Percentiles rank a stretch among this genome's conserved stretches.
These are phyloP conservation scores for Mycena vitilis DNA, from an alignment of 768 basidiomycete genomes.

Conservation along the genomic window DNA sequence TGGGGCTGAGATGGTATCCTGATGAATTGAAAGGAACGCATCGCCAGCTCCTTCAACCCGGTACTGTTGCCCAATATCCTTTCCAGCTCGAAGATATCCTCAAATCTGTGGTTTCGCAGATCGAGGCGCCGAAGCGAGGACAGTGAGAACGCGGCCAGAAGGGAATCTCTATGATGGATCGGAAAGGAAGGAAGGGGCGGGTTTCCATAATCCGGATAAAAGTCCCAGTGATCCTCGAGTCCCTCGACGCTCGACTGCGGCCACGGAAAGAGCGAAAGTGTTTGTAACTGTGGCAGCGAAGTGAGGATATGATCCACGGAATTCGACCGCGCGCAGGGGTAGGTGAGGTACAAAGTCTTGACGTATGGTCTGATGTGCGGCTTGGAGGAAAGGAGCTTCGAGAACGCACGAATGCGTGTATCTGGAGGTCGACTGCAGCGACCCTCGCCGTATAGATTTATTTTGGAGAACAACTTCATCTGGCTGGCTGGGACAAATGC, in stretches of 20 bases:
- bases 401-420: background rate
- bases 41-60: background rate
- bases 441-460: background rate
- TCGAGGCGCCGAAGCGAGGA: slow-evolving; percentile 6
- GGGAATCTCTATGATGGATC: background rate
- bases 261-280: background rate
- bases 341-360: background rate
- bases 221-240: background rate
- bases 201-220: background rate
- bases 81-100: background rate
- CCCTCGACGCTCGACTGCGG: no score
- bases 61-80: background rate
- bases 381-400: slow-evolving; percentile 1
- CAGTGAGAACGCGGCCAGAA: background rate
- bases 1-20: background rate
- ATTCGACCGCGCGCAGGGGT: background rate
- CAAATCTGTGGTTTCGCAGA: background rate
- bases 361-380: background rate
- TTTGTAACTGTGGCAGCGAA: background rate
- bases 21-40: background rate
- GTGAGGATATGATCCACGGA: slow-evolving; percentile 6
- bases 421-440: background rate
- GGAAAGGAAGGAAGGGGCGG: background rate
- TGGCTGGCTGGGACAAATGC: slow-evolving; percentile 15
- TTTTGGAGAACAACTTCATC: slow-evolving; percentile 1